These are phyloP conservation scores for Zanthoxylum bungeanum DNA, from an alignment of 345 rosid genomes.

Conservation along the genomic window DNA sequence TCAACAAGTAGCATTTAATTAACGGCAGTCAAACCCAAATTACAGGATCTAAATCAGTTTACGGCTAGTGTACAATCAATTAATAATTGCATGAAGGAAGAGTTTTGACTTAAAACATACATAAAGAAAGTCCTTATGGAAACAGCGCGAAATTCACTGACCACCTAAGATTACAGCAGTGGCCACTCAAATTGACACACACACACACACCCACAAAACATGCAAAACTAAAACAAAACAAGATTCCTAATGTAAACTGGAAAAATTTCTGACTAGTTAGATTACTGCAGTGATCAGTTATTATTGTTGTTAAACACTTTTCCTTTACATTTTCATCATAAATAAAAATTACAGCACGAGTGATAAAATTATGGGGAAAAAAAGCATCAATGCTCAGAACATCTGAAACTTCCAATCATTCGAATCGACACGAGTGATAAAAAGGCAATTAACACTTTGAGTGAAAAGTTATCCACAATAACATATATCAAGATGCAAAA, in stretches of 20 bases:
- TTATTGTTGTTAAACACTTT: not conserved
- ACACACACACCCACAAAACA: too few species aligned
- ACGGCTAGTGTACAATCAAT: not conserved
- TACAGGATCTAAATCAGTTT: not conserved
- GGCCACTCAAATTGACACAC: too few species aligned
- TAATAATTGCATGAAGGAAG: not conserved
- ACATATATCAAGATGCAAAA: not conserved
- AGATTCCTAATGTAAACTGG: not conserved
- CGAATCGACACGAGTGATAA: not conserved
- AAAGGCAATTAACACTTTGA: not conserved
- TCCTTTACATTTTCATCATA: too few species aligned
- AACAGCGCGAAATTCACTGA: too few species aligned
- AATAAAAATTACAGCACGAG: not conserved
- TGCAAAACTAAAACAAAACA: not conserved
- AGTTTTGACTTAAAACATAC: too few species aligned
- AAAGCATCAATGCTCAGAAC: not conserved
- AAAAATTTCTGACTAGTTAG: not conserved
- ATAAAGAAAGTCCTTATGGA: too few species aligned
- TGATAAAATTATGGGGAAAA: not conserved
- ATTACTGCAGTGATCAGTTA: not conserved
- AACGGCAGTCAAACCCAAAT: not conserved
- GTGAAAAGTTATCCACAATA: not conserved
- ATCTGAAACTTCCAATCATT: not conserved
- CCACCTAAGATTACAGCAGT: too few species aligned
- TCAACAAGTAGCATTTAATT: not conserved